Conservation (phyloP, 2,329 filamentous ascomycete species). For the Aureobasidium sp. region DNA sequence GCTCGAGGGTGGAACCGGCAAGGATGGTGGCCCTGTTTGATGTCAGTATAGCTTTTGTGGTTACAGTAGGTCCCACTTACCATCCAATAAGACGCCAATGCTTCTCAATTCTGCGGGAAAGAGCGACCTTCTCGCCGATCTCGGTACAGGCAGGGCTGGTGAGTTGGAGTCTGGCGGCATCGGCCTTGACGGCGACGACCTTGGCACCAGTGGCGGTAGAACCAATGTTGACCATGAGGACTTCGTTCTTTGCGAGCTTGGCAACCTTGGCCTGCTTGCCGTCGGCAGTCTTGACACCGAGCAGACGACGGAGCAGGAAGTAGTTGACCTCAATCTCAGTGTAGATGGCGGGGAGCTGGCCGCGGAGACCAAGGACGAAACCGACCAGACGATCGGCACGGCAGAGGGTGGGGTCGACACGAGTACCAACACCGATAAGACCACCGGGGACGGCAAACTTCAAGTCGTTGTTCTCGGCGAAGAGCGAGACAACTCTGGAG, state of each 20-base stretch:
- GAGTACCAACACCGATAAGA: conserved; percentile 91
- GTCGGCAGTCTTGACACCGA: conserved; percentile 95
- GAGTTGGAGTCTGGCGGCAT: conserved; percentile 88
- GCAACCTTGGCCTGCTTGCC: conserved; percentile 99
- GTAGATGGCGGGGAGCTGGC: conserved; percentile 91
- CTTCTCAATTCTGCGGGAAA: conserved; percentile 96
- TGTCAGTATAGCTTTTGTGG: neutral
- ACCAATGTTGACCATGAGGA: conserved; percentile 99
- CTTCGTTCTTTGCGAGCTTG: conserved; percentile 96
- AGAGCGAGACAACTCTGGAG: conserved; percentile 87
- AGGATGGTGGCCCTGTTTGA: conserved; percentile 23
- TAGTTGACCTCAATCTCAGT: conserved; percentile 99
- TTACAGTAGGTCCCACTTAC: conserved; percentile 27
- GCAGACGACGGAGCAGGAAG: conserved; percentile 86
- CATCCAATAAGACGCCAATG: conserved; percentile 95
- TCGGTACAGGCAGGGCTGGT: conserved; percentile 84
- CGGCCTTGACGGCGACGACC: conserved; percentile 92
- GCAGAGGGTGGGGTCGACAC: conserved; percentile 95
- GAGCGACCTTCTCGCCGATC: conserved; percentile 94
- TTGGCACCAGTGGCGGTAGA: conserved; percentile 96
- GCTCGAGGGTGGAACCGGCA: conserved; percentile 24
- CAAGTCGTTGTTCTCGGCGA: conserved; percentile 95
- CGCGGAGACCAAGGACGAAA: conserved; percentile 92
- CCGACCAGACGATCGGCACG: conserved; percentile 97
- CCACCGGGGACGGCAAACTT: conserved; percentile 98